Evolutionary conservation across 2,329 filamentous ascomycete species (phyloP).

Genomic region (Verticillium klebahnii): DNA sequence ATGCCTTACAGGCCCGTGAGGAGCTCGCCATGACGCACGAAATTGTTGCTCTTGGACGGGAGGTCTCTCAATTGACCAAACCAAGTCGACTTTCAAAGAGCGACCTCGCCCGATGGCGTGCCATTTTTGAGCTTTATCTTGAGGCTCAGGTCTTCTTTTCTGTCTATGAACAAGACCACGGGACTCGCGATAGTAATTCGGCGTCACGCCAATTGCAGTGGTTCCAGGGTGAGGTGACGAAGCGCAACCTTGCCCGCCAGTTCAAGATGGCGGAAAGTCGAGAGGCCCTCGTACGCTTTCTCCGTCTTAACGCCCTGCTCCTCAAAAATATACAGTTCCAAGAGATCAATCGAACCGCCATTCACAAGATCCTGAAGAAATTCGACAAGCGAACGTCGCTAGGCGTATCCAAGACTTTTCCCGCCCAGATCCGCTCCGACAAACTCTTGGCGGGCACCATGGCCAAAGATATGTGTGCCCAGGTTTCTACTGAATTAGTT

Average conservation of each 20-base stretch:
- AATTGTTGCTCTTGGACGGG: constrained; percentile 59
- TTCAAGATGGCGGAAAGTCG: constrained; percentile 66
- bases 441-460: constrained; percentile 62
- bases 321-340: constrained; percentile 79
- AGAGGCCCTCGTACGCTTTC: constrained; percentile 61
- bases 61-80: constrained; percentile 60
- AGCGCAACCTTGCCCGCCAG: constrained; percentile 50
- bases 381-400: constrained; percentile 83
- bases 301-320: constrained; percentile 69
- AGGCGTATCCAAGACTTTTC: constrained; percentile 60
- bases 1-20: constrained; percentile 63
- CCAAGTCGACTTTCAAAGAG: constrained; percentile 58
- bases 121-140: constrained; percentile 77
- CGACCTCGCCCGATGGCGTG: constrained; percentile 72
- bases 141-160: constrained; percentile 81
- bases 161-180: constrained; percentile 66
- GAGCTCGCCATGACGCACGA: constrained; percentile 57
- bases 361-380: constrained; percentile 84
- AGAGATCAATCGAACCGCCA: constrained; percentile 74
- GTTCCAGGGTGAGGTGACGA: constrained; percentile 66
- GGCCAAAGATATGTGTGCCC: constrained; percentile 70
- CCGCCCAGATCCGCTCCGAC: constrained; percentile 51
- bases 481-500: constrained; percentile 68
- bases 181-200: constrained; percentile 58
- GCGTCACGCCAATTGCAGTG: constrained; percentile 65